A percentile compares a stretch with the other conserved stretches of the same genome.
Conservation (phyloP, 306 rosid species). For the Medicago lupulina region DNA sequence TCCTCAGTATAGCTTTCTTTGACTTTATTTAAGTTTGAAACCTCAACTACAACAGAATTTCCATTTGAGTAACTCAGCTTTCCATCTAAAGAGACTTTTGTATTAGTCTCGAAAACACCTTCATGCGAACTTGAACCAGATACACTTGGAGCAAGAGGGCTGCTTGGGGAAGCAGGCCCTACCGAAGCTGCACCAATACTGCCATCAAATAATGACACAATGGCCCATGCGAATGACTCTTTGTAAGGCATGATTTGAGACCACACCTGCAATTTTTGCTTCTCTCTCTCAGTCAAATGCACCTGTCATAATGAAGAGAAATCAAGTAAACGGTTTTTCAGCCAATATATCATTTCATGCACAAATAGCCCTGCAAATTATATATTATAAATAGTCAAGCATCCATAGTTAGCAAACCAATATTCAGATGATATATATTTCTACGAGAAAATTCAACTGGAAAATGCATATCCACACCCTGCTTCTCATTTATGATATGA, state of each 20-base stretch:
- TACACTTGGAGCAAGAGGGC: slow-evolving; percentile 96
- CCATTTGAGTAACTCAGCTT: slow-evolving; percentile 85
- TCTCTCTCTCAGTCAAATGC: slow-evolving; percentile 92
- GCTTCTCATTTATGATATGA: not conserved
- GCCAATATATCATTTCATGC: slow-evolving; percentile 25
- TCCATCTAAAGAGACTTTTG: slow-evolving; percentile 88
- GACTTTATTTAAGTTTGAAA: slow-evolving; percentile 88
- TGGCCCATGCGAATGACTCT: slow-evolving; percentile 98
- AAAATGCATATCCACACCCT: slow-evolving; percentile 31
- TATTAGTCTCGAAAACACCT: slow-evolving; percentile 90
- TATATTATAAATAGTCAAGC: slow-evolving; percentile 31
- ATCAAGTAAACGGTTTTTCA: slow-evolving; percentile 30
- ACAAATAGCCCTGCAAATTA: slow-evolving; percentile 22
- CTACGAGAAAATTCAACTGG: not conserved
- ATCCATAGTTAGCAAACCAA: slow-evolving; percentile 25
- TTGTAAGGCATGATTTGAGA: slow-evolving; percentile 98
- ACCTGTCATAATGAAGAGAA: slow-evolving; percentile 63
- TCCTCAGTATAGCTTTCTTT: slow-evolving; percentile 98
- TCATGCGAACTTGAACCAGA: slow-evolving; percentile 93
- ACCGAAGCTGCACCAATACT: slow-evolving; percentile 90
- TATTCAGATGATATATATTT: slow-evolving; percentile 9
- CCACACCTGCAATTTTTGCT: slow-evolving; percentile 99
- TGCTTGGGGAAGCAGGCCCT: slow-evolving; percentile 99
- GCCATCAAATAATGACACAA: slow-evolving; percentile 95
- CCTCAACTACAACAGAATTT: slow-evolving; percentile 87